A percentile compares a stretch with the other conserved stretches of the same genome.
phyloP scores from a whole-genome alignment of 495 filamentous ascomycete species.

The Apodospora peruviana region DNA sequence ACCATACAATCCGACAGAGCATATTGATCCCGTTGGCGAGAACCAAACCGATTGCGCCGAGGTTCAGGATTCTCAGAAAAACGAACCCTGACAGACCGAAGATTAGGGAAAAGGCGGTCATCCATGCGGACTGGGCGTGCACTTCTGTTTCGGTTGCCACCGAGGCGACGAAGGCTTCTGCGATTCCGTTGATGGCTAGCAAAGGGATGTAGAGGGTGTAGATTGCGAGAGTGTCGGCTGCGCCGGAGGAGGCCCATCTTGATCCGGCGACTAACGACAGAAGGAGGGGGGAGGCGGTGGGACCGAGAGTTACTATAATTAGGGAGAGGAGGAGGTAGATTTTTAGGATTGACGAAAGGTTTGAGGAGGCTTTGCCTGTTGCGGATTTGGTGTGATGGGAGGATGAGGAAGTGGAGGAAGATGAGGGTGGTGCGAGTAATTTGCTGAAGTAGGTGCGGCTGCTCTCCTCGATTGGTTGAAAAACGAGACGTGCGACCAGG shows the following conservation, averaged over 20 bases:
- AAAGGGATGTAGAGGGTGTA: constrained; percentile 94
- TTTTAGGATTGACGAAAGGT: constrained; percentile 48
- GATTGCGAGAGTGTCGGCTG: constrained; percentile 57
- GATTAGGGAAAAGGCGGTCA: constrained; percentile 67
- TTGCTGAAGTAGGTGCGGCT: constrained; percentile 81
- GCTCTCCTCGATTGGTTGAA: constrained; percentile 93
- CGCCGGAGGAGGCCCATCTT: constrained; percentile 62
- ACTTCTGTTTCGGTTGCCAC: constrained; percentile 69
- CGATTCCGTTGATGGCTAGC: constrained; percentile 84
- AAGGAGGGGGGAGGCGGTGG: constrained; percentile 62
- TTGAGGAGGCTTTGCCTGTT: not conserved
- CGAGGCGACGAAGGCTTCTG: constrained; percentile 86
- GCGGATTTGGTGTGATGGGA: not conserved
- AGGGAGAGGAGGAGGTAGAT: constrained; percentile 64
- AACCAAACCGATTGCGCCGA: constrained; percentile 77
- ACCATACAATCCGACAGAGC: constrained; percentile 76
- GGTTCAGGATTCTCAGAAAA: constrained; percentile 55
- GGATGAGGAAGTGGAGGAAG: not conserved
- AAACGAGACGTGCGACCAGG: constrained; percentile 80
- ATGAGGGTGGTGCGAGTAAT: constrained; percentile 37
- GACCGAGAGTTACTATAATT: constrained; percentile 61
- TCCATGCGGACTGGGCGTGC: constrained; percentile 70
- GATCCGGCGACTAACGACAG: constrained; percentile 68
- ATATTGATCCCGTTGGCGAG: constrained; percentile 84
- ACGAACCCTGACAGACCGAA: constrained; percentile 69